A percentile compares a stretch with the other conserved stretches of the same genome.
These are phyloP conservation scores for Sanghuangporus weigelae DNA, from an alignment of 1,284 basidiomycete genomes.

Conservation along the genomic window DNA sequence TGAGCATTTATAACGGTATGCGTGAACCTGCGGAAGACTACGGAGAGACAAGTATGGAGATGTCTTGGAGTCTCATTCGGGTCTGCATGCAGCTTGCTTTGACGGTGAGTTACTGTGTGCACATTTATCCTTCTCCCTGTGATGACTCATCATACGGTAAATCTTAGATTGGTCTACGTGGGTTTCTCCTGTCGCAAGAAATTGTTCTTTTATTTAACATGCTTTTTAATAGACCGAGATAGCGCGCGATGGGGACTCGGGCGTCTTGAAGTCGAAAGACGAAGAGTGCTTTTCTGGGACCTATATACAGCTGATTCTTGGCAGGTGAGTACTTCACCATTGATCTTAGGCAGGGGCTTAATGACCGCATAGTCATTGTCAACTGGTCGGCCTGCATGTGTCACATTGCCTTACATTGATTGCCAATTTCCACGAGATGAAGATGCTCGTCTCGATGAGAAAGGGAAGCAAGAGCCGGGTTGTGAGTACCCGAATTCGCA, in stretches of 20 bases:
- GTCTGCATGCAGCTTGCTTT: constrained; percentile 13
- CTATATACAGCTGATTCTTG: constrained; percentile 63
- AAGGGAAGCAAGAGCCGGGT: constrained; percentile 32
- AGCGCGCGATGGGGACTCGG: constrained; percentile 60
- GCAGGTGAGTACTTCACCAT: constrained; percentile 40
- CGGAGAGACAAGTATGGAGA: constrained; percentile 20
- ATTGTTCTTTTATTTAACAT: neutral
- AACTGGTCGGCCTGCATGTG: constrained; percentile 54
- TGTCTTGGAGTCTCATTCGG: constrained; percentile 17
- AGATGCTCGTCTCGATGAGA: constrained; percentile 24
- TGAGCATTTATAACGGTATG: constrained; percentile 23
- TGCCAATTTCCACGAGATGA: constrained; percentile 46
- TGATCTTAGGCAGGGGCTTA: neutral
- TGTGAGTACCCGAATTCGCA: constrained; percentile 30
- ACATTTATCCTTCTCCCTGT: neutral
- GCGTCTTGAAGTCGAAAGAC: constrained; percentile 57
- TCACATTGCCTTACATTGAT: constrained; percentile 53
- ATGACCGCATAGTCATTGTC: constrained; percentile 20
- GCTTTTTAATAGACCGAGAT: constrained; percentile 48
- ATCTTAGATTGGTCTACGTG: constrained; percentile 16
- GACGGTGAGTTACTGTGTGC: constrained; percentile 3
- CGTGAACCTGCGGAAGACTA: constrained; percentile 20
- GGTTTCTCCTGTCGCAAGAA: neutral
- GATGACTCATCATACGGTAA: neutral
- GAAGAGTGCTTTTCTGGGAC: constrained; percentile 69